Base-by-base conservation (phyloP, 306 rosid genomes). In the Morella rubra region DNA sequence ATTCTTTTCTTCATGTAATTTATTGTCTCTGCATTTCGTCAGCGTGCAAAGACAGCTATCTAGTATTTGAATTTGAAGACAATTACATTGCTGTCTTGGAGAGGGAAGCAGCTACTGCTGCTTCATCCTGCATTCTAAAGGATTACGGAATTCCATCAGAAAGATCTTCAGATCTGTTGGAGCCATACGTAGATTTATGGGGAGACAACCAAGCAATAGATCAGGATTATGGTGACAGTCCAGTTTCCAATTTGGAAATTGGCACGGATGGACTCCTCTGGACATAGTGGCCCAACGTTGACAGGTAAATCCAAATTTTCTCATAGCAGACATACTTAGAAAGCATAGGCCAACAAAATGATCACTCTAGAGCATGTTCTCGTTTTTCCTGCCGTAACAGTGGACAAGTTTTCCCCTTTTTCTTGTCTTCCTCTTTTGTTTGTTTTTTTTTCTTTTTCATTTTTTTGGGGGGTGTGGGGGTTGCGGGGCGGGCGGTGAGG, bases 61-160 rank as follows among this genome's bases (percentile, higher is more conserved):
- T 95, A 27, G 85, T 81, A 77, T 95, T 95, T 22, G 99, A 95
- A 85, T 95, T 92, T 52, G 97, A 95, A 85, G 97, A 89, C 81
- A 88, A 89, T 75, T 95, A 88, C 80, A 75, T 91, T 51, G 91
- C 90, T 72, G 91, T 95, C 71, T 82, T 95, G 79, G 97, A 90
- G 85, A 89, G 92, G 67, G 91, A 90, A 86, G 88, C 86, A 13
- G 85, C 96, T 20, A 27, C 52, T 4, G 82, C 96, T 79, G 87
- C 92, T 75, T 85, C 96, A 0, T 62, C 97, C 72, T 83, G 88
- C 84, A 82, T 92, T 81, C 97, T 92, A 44, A 84, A 83, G 81
- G 96, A 88, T 78, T 89, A 95, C 4, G 97, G 99, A 19, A 95
- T 95, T 82, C 97, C 95, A 32, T 84, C 87, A 1, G 97, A 91